Evolutionary conservation across 2,329 filamentous ascomycete genomes (phyloP).

Genomic region (Sporothrix variecibatus): DNA sequence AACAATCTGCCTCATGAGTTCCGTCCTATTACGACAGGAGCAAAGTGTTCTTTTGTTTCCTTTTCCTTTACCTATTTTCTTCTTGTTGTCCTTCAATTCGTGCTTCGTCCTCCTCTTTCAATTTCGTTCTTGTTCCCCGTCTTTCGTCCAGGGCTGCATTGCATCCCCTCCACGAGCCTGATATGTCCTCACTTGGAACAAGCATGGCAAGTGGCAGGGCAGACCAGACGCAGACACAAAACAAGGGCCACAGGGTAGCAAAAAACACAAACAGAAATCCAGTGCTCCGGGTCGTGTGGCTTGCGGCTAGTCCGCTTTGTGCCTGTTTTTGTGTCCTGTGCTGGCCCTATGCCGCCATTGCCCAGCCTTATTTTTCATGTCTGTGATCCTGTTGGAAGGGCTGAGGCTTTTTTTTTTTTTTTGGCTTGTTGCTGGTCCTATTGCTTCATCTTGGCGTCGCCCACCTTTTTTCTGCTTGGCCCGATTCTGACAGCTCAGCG

Average conservation of each 20-base stretch:
- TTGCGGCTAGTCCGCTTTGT: slow-evolving; percentile 3
- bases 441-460: neutral
- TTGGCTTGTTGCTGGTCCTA: neutral
- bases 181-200: neutral
- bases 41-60: neutral
- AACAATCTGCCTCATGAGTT: neutral
- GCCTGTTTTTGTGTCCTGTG: neutral
- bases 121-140: neutral
- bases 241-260: neutral
- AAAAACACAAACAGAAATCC: neutral
- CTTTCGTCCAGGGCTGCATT: slow-evolving; percentile 10
- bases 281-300: neutral
- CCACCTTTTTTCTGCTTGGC: neutral
- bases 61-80: no score
- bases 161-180: neutral
- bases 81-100: neutral
- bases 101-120: neutral
- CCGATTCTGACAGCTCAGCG: neutral
- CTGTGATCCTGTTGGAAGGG: neutral
- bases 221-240: neutral
- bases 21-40: neutral
- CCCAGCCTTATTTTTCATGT: neutral
- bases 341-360: neutral
- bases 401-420: neutral
- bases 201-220: neutral